These are phyloP conservation scores for Paraphaeosphaeria sporulosa DNA, from an alignment of 2,329 filamentous ascomycete species.

Conservation along the genomic window DNA sequence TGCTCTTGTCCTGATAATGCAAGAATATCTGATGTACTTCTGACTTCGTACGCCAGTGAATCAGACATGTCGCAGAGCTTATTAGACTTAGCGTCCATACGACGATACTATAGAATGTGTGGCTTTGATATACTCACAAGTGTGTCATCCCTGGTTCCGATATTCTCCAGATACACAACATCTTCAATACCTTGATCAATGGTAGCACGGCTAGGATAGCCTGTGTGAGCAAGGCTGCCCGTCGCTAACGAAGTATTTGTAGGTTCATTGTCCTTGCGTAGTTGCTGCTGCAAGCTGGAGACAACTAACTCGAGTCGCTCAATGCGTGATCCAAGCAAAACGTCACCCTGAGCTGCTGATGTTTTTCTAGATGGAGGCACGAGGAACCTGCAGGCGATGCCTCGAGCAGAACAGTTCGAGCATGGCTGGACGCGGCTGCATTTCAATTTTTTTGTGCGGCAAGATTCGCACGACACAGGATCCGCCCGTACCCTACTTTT, in stretches of 20 bases:
- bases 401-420: constrained; percentile 16
- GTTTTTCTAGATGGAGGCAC: background rate
- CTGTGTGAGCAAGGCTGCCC: no score
- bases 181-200: no score
- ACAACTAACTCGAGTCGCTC: background rate
- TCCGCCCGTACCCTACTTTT: constrained; percentile 2
- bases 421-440: constrained; percentile 15
- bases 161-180: background rate
- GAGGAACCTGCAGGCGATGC: constrained; percentile 6
- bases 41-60: background rate
- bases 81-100: background rate
- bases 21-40: background rate
- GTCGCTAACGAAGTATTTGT: background rate
- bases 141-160: constrained; percentile 1
- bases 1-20: background rate
- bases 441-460: constrained; percentile 16
- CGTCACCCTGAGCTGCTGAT: background rate
- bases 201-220: background rate
- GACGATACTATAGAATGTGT: no score
- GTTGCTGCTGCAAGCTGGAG: background rate
- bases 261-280: background rate
- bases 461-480: constrained; percentile 16
- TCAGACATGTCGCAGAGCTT: constrained; percentile 9
- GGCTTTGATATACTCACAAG: background rate
- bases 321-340: background rate